These are phyloP conservation scores for Tagetes erecta DNA, from an alignment of 129 eudicot genomes.

Conservation along the genomic window DNA sequence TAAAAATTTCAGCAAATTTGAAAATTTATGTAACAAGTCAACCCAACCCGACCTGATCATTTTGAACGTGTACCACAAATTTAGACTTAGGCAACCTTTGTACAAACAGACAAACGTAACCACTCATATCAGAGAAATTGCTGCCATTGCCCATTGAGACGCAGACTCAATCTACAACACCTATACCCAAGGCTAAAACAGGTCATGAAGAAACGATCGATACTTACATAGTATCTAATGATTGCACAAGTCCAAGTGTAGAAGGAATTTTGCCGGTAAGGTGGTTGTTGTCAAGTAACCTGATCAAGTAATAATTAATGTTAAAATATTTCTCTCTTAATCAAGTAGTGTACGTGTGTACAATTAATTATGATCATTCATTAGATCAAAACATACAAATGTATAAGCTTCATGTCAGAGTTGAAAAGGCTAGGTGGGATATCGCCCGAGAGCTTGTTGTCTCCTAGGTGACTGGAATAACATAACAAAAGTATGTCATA, in stretches of 20 bases:
- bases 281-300: conserved; percentile 43
- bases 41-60: neutral
- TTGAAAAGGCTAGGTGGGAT: conserved; percentile 52
- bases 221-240: conserved; percentile 49
- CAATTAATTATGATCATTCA: neutral
- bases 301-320: conserved; percentile 14
- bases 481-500: neutral
- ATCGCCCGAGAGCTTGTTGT: conserved; percentile 61
- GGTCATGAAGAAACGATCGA: neutral
- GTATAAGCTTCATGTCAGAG: conserved; percentile 52
- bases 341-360: neutral
- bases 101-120: too few relatives aligned
- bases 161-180: too few relatives aligned
- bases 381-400: conserved; percentile 49
- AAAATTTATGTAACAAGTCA: neutral
- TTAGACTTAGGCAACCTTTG: neutral
- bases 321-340: neutral
- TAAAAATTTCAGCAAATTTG: neutral
- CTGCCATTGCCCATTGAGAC: too few relatives aligned
- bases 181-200: neutral
- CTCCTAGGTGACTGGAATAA: conserved; percentile 60
- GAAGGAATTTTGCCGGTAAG: conserved; percentile 47
- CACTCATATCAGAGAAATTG: too few relatives aligned
- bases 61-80: neutral
- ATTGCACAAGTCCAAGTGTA: conserved; percentile 38